A percentile compares a stretch with the other conserved stretches of the same genome.
These are phyloP conservation scores for Aspergillus aculeatus DNA, from an alignment of 2,329 filamentous ascomycete genomes.

Conservation along the genomic window DNA sequence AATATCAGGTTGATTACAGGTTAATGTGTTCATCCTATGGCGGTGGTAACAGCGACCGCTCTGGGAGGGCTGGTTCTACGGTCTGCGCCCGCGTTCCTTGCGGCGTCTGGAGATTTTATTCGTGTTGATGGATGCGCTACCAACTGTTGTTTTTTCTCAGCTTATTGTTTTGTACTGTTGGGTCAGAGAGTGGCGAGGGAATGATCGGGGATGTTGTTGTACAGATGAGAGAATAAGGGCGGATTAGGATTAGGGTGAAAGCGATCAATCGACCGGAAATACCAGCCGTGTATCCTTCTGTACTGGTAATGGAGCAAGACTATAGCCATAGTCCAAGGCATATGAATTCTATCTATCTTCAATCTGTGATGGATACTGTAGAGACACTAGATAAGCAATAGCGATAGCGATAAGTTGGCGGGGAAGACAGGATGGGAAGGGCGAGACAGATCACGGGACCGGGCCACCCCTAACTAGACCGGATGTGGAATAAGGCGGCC, in stretches of 20 bases:
- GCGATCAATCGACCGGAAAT: no score
- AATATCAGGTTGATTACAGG: constrained; percentile 13
- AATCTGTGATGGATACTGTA: no score
- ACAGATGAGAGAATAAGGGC: background rate
- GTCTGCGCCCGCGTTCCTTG: constrained; percentile 9
- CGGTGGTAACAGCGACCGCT: background rate
- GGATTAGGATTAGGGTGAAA: background rate
- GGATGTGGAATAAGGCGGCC: constrained; percentile 18
- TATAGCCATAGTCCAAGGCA: no score
- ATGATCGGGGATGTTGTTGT: background rate
- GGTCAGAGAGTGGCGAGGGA: background rate
- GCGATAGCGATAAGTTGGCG: constrained; percentile 1
- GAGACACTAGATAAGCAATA: background rate
- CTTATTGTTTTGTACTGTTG: background rate
- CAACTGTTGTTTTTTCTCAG: background rate
- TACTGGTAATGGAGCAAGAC: background rate
- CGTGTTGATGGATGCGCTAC: no score
- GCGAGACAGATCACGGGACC: constrained; percentile 32
- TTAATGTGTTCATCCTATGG: constrained; percentile 6
- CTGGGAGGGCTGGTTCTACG: constrained; percentile 1
- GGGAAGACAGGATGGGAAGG: constrained; percentile 11
- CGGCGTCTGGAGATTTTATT: constrained; percentile 7
- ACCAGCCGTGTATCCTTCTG: background rate
- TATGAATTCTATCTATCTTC: background rate
- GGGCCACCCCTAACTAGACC: constrained; percentile 31